phyloP scores from a whole-genome alignment of 768 basidiomycete species.

The Paxillus ammoniavirescens region DNA sequence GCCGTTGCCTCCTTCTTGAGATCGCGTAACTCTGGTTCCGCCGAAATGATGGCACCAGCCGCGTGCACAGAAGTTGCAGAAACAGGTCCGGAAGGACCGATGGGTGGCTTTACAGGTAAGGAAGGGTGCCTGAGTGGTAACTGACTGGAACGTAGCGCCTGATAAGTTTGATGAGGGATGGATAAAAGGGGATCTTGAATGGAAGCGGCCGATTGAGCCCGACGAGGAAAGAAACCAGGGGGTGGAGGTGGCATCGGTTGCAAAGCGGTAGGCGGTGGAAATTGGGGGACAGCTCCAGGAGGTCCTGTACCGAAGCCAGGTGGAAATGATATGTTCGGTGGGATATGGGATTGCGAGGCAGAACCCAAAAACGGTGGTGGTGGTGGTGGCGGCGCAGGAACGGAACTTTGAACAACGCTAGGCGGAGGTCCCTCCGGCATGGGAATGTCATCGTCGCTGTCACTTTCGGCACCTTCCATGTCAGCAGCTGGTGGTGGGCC shows the following conservation, averaged over 20 bases:
- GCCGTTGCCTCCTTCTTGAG: conserved; percentile 93
- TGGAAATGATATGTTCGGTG: conserved; percentile 20
- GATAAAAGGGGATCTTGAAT: conserved; percentile 76
- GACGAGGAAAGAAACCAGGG: conserved; percentile 64
- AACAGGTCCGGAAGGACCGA: conserved; percentile 23
- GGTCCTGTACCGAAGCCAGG: conserved; percentile 13
- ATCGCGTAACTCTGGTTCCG: conserved; percentile 86
- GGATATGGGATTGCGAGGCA: not conserved
- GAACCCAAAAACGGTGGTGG: conserved; percentile 14
- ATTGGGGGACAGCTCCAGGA: conserved; percentile 24
- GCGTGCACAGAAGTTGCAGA: conserved; percentile 46
- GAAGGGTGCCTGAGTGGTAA: conserved; percentile 38
- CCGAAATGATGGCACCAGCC: conserved; percentile 70
- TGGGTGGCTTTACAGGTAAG: conserved; percentile 41
- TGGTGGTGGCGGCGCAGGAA: not conserved
- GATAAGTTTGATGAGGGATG: conserved; percentile 77
- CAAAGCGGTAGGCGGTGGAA: conserved; percentile 26
- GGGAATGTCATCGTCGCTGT: conserved; percentile 80
- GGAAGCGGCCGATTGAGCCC: conserved; percentile 47
- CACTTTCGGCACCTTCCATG: conserved; percentile 40
- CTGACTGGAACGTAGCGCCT: conserved; percentile 60
- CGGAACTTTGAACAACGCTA: conserved; percentile 19
- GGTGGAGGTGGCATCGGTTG: conserved; percentile 43
- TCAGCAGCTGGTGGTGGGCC: conserved; percentile 52
- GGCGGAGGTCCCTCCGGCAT: conserved; percentile 86